Base-by-base conservation (phyloP, 176 grass and related monocot genomes). In the Saccharum officinarum region DNA sequence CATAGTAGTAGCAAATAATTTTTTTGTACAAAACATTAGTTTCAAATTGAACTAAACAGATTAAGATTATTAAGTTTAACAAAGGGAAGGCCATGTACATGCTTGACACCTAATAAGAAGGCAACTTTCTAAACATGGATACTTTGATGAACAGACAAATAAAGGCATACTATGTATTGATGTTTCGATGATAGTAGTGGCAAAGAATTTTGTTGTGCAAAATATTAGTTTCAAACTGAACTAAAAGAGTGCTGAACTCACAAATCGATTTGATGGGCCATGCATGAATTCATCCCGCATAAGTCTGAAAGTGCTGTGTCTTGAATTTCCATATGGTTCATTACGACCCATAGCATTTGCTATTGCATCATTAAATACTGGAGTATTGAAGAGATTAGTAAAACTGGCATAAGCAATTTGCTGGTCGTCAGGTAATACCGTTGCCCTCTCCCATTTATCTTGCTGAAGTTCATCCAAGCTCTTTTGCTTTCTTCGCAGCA, bases 341-440 rank as follows among this genome's bases (percentile, higher is more conserved):
- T 14, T 16, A 15, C 0, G 0, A 1, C 8, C 0, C 0, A 1
- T 10, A 41, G 3, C 37, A n/a, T 38, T 0, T 18, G 2, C 7
- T 73, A 73, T 46, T 13, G 16, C 16, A 3, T 73, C 70, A 1
- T 16, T 0, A 23, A 72, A 73, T 9, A 73, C 2, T 12, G n/a
- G 2, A 28, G 6, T 4, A 0, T 16, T 23, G 20, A 9, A 41
- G 20, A 71, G 68, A 0, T 22, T 4, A 41, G 0, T 4, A 2
- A 71, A 22, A 41, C 0, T 3, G 10, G 3, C 7, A 71, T 7
- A 71, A 2, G 0, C 3, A 3, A 0, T 46, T 11, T 2, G n/a
- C 7, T 0, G 10, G 6, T 5, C 0, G 0, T 9, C 1, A 47
- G 13, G 46, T 47, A 47, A 5, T 23, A 12, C 0, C 2, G 7